phyloP scores from a whole-genome alignment of 768 basidiomycete genomes.

The Fistulinella prunicolor region DNA sequence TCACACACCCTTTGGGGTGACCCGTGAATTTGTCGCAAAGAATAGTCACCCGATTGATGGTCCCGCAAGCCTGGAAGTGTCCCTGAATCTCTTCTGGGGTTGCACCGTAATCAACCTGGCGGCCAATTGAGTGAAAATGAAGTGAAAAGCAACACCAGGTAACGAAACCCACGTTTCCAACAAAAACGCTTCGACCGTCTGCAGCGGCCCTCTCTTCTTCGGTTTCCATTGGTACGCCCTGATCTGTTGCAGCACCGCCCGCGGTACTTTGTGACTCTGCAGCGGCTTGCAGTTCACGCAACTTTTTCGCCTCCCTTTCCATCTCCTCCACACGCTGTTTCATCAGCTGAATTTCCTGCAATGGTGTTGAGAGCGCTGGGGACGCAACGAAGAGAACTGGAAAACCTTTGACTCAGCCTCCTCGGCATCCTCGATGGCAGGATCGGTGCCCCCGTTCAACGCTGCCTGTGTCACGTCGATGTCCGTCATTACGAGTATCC shows the following conservation, averaged over 20 bases:
- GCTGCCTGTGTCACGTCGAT: constrained; percentile 43
- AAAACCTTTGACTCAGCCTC: constrained; percentile 62
- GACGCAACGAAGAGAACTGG: constrained; percentile 3
- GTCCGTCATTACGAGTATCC: constrained; percentile 47
- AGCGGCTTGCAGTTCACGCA: constrained; percentile 82
- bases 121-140: constrained; percentile 10
- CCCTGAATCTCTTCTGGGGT: constrained; percentile 98
- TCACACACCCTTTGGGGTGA: constrained; percentile 89
- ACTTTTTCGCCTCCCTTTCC: constrained; percentile 86
- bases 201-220: constrained; percentile 83
- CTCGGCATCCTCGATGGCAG: constrained; percentile 53
- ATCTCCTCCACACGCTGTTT: constrained; percentile 91
- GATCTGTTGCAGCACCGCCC: constrained; percentile 45
- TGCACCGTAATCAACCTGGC: constrained; percentile 92
- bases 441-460: constrained; percentile 29
- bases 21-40: constrained; percentile 99
- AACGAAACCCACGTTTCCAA: constrained; percentile 82
- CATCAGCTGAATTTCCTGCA: constrained; percentile 86
- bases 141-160: constrained; percentile 4
- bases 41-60: constrained; percentile 98
- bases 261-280: constrained; percentile 55
- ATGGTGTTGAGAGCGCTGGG: constrained; percentile 13
- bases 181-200: constrained; percentile 86
- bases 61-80: constrained; percentile 96
- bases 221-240: constrained; percentile 58